A percentile compares a stretch with the other conserved stretches of the same genome.
phyloP scores from a whole-genome alignment of 2,329 filamentous ascomycete genomes.

The Alternaria sp. region DNA sequence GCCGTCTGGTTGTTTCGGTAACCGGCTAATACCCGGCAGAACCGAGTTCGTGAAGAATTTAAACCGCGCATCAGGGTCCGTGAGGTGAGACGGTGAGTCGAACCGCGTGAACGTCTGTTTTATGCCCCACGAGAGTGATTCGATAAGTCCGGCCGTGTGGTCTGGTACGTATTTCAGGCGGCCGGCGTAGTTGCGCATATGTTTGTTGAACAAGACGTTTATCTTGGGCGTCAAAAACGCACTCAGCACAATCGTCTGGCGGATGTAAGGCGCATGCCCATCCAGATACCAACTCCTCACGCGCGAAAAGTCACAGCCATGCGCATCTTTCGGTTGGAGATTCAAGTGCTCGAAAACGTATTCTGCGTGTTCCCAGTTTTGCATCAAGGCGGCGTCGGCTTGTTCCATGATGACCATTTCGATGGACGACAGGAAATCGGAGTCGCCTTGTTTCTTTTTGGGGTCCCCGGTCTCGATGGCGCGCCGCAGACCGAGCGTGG shows the following conservation, averaged over 20 bases:
- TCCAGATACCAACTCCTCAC: slow-evolving; percentile 95
- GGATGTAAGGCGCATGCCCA: slow-evolving; percentile 75
- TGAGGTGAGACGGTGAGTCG: slow-evolving; percentile 70
- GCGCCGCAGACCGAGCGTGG: slow-evolving; percentile 86
- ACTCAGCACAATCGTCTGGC: slow-evolving; percentile 83
- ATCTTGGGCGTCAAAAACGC: slow-evolving; percentile 89
- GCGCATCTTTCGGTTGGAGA: slow-evolving; percentile 83
- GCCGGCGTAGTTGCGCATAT: slow-evolving; percentile 82
- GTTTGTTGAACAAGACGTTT: slow-evolving; percentile 75
- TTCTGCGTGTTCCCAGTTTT: slow-evolving; percentile 97
- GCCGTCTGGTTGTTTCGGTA: slow-evolving; percentile 64
- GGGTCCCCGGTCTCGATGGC: slow-evolving; percentile 79
- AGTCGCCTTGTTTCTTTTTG: slow-evolving; percentile 67
- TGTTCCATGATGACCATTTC: slow-evolving; percentile 91
- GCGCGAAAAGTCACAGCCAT: slow-evolving; percentile 92
- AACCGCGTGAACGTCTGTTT: slow-evolving; percentile 92
- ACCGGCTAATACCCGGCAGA: slow-evolving; percentile 75
- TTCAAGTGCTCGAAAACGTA: slow-evolving; percentile 93
- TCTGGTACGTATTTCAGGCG: slow-evolving; percentile 73
- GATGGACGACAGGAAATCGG: slow-evolving; percentile 92
- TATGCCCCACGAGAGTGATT: slow-evolving; percentile 69
- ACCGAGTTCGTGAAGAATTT: slow-evolving; percentile 86
- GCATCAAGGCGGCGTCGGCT: slow-evolving; percentile 91
- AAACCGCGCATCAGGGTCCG: slow-evolving; percentile 87
- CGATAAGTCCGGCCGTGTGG: slow-evolving; percentile 75